These are phyloP conservation scores for Talaromyces sp. DNA, from an alignment of 2,329 filamentous ascomycete species.

Conservation along the genomic window DNA sequence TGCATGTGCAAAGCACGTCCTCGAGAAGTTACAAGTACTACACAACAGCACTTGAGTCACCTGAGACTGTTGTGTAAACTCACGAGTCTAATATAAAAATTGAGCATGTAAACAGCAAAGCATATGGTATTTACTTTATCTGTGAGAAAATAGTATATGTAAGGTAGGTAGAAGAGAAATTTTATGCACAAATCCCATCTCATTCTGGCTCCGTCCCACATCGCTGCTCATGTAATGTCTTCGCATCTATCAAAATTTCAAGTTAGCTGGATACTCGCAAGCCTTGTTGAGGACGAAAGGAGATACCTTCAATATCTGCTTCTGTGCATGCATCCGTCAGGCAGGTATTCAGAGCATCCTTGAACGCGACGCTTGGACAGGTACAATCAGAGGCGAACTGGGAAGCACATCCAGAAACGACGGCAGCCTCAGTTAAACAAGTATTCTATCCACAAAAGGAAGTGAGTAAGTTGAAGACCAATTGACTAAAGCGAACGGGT, in stretches of 20 bases:
- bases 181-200: background rate
- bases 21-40: too few species aligned
- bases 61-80: too few species aligned
- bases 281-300: too few species aligned
- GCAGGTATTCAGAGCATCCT: constrained; percentile 16
- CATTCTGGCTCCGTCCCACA: background rate
- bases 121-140: background rate
- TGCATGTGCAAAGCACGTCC: too few species aligned
- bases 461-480: background rate
- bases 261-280: background rate
- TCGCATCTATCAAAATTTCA: constrained; percentile 1
- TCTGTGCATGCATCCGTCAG: constrained; percentile 15
- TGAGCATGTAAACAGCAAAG: too few species aligned
- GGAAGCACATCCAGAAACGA: constrained; percentile 19
- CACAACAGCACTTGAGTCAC: too few species aligned
- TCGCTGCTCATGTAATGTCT: constrained; percentile 5
- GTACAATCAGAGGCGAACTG: constrained; percentile 19
- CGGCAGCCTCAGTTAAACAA: constrained; percentile 18
- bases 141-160: too few species aligned
- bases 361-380: constrained; percentile 21
- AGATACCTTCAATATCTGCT: constrained; percentile 18
- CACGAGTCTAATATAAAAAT: too few species aligned
- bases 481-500: background rate
- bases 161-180: background rate
- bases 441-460: background rate